phyloP scores from a whole-genome alignment of 805 yeast genomes.

The Barnettozyma vustinii region DNA sequence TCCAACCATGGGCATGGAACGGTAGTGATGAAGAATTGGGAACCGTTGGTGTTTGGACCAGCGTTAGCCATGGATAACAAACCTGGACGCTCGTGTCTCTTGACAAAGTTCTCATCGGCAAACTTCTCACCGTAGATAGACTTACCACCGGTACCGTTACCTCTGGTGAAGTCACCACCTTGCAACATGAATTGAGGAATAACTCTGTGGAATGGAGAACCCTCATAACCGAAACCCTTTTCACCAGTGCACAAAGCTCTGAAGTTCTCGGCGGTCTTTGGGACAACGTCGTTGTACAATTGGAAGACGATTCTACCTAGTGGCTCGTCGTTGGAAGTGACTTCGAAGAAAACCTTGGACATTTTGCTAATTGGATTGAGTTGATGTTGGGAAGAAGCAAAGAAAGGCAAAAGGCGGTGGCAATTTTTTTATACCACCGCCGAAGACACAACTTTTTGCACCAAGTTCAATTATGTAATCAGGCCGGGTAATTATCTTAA shows the following conservation, averaged over 20 bases:
- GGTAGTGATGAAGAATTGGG: constrained; percentile 93
- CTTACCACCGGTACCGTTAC: constrained; percentile 69
- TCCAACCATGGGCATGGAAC: constrained; percentile 89
- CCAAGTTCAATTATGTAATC: not conserved
- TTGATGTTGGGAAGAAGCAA: not conserved
- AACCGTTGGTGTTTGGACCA: constrained; percentile 79
- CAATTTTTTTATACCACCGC: not conserved
- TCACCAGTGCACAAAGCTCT: constrained; percentile 15
- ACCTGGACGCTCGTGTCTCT: constrained; percentile 68
- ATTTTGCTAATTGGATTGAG: constrained; percentile 26
- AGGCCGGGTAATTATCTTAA: not conserved
- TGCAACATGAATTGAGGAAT: constrained; percentile 59
- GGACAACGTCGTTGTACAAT: constrained; percentile 65
- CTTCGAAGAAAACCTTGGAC: constrained; percentile 78
- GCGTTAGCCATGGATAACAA: constrained; percentile 76
- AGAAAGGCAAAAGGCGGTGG: not conserved
- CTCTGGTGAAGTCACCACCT: constrained; percentile 74
- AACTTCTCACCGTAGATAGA: constrained; percentile 67
- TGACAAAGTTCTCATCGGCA: constrained; percentile 60
- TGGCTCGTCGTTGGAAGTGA: constrained; percentile 66
- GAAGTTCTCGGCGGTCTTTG: constrained; percentile 15
- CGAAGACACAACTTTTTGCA: not conserved
- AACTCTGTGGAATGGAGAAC: constrained; percentile 15
- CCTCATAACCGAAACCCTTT: constrained; percentile 13
- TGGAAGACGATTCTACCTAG: constrained; percentile 84